Evolutionary conservation across 805 yeast species (phyloP), one percentile per base, ranked within the genome.

Genomic region (Sugiyamaella boreocaroliniensis): DNA sequence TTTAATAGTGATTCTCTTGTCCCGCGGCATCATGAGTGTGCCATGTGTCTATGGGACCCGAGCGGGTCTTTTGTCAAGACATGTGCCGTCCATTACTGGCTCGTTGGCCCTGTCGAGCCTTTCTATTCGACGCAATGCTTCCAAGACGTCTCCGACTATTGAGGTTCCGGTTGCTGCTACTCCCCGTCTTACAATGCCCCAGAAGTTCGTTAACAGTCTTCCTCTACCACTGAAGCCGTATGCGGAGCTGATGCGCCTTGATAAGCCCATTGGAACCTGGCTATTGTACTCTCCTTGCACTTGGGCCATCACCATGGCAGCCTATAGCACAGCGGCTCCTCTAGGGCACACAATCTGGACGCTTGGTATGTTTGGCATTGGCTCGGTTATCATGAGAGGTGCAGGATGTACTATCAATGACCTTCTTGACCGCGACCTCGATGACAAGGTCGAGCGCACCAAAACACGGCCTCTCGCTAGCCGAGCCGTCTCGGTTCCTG

Each of bases 331-430:
- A 1, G 56, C 56, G 12, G 96, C 97, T 0, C 83, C 96, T 0
- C 50, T 89, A 1, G 55, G 78, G 0, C 76, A 81, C 1, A 83
- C 92, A 0, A 54, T 76, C 0, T 78, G 76, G 63, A 87, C 83
- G 63, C 65, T 88, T 34, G 76, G 80, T 0, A 71, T 89, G 12
- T 93, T 89, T 65, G 82, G 92, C 4, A 73, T 85, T 3, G 99
- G 99, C 12, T 79, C 97, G 0, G 63, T 90, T 41, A 76, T 92
- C 15, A 93, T 95, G 96, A 79, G 99, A 68, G 97, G 98, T 26
- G 97, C 97, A 1, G 99, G 99, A 0, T 93, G 99, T 67, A 90
- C 96, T 0, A 83, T 93, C 51, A 93, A 93, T 66, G 99, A 93
- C 68, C 74, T 92, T 45, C 74, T 84, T 65, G 99, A 93, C 66